Evolutionary conservation across 2,329 filamentous ascomycete genomes (phyloP).

Genomic region (Fusarium goolgardi): DNA sequence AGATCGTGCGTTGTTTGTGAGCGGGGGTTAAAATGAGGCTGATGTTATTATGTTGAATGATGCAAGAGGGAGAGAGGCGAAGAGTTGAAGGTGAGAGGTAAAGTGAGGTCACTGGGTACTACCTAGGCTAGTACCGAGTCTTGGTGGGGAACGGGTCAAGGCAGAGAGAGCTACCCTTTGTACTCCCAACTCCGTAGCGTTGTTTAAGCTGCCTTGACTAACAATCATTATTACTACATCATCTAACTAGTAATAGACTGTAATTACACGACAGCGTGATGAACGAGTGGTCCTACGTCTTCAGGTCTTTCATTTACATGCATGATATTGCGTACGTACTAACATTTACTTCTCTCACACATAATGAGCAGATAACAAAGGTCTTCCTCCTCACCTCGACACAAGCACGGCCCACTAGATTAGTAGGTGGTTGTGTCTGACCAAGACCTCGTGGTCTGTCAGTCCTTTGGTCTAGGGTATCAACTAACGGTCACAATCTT

Average conservation of each 20-base stretch:
- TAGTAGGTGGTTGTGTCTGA: neutral
- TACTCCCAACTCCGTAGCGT: neutral
- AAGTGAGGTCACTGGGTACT: conserved; percentile 17
- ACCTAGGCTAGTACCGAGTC: neutral
- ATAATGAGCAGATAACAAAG: too few species aligned
- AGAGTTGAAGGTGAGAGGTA: conserved; percentile 1
- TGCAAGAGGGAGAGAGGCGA: conserved; percentile 29
- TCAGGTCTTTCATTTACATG: too few species aligned
- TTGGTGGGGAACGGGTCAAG: conserved; percentile 1
- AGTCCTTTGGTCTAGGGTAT: conserved; percentile 26
- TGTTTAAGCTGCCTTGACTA: conserved; percentile 18
- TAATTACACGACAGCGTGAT: too few species aligned
- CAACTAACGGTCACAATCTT: conserved; percentile 10
- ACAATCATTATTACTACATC: too few species aligned
- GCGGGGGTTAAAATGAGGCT: conserved; percentile 11
- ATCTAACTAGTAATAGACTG: too few species aligned
- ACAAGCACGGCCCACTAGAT: too few species aligned
- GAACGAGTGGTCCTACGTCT: too few species aligned
- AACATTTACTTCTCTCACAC: too few species aligned
- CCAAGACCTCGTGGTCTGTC: conserved; percentile 24
- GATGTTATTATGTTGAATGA: conserved; percentile 31
- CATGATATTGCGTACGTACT: too few species aligned
- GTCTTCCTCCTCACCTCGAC: too few species aligned
- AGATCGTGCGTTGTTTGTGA: conserved; percentile 17
- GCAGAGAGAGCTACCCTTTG: conserved; percentile 22